Evolutionary conservation across 2,329 filamentous ascomycete genomes (phyloP), one percentile per base, ranked within the genome.

Genomic region (Triangularia setosa): DNA sequence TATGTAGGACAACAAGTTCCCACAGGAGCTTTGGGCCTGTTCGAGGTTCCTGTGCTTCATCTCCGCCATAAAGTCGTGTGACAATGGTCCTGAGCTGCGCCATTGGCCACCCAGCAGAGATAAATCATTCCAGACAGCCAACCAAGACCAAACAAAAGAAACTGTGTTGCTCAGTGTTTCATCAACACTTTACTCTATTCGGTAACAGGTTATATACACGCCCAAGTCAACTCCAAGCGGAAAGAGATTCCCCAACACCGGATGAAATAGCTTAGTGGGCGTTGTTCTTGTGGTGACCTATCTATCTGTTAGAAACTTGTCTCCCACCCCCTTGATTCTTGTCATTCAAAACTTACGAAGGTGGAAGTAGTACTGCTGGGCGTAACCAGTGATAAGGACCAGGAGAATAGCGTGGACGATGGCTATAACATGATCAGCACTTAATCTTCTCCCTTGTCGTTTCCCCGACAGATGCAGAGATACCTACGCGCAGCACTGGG

Each of bases 281-380:
- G 81, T 99, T 96, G 90, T 99, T 98, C 91, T 99, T 99, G 91
- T 98, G 94, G 88, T 99, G 94, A 75, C 95, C 95, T 99, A 73
- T 2, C 3, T 1, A 44, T 56, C 14, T 28, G 24, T 63, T 28
- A 64, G 33, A 30, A 69, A 8, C 69, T 76, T 69, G 73, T 67
- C 63, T 64, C 61, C 64, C 69, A 64, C 18, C 61, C 40, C 9
- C 30, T 9, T 4, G 52, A 7, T 28, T 52, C 56, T 18, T n/a
- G 11, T 14, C 1, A 21, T 21, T 48, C 21, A 58, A 63, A 62
- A 88, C 92, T 81, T 89, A 99, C 95, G 92, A 76, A 99, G 87
- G 83, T 99, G 96, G 91, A 96, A 98, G 87, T 99, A 98, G 89
- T 99, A 99, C 84, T 97, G 93, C 83, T 98, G 92, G 74, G 90